Percentiles rank a stretch among this genome's conserved stretches.
Conservation (phyloP, 495 filamentous ascomycete species). For the Penicillium coffeae region DNA sequence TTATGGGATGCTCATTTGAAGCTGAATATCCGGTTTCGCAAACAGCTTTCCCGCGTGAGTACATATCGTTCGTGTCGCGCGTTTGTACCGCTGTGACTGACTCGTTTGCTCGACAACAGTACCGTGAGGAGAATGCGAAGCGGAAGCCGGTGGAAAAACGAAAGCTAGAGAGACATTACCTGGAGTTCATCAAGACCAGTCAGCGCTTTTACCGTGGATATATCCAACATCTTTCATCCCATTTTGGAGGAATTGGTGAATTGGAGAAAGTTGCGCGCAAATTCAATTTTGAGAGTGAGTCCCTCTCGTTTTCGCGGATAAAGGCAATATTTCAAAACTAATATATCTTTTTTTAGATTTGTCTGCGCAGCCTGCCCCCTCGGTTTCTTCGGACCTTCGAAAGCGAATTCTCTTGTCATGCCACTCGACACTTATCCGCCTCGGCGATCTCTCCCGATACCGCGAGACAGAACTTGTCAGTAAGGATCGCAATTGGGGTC, state of each 20-base stretch:
- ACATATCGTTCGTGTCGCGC: constrained; percentile 2
- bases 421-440: constrained; percentile 75
- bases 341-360: constrained; percentile 33
- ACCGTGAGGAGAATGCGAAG: constrained; percentile 51
- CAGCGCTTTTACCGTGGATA: constrained; percentile 84
- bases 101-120: constrained; percentile 33
- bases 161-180: constrained; percentile 75
- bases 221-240: constrained; percentile 71
- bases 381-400: constrained; percentile 46
- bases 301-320: background rate
- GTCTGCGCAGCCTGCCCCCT: constrained; percentile 31
- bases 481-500: constrained; percentile 72
- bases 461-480: constrained; percentile 64
- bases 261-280: constrained; percentile 66
- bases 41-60: constrained; percentile 51
- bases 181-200: constrained; percentile 77
- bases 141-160: constrained; percentile 71
- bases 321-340: too few species aligned
- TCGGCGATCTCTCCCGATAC: constrained; percentile 91
- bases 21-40: constrained; percentile 74
- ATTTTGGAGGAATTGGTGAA: constrained; percentile 67
- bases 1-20: constrained; percentile 78
- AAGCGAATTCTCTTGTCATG: constrained; percentile 65
- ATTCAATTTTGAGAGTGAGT: constrained; percentile 59
- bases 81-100: constrained; percentile 1